A percentile compares a stretch with the other conserved stretches of the same genome.
These are phyloP conservation scores for Yamadazyma ubonensis DNA, from an alignment of 805 yeast genomes.

Conservation along the genomic window DNA sequence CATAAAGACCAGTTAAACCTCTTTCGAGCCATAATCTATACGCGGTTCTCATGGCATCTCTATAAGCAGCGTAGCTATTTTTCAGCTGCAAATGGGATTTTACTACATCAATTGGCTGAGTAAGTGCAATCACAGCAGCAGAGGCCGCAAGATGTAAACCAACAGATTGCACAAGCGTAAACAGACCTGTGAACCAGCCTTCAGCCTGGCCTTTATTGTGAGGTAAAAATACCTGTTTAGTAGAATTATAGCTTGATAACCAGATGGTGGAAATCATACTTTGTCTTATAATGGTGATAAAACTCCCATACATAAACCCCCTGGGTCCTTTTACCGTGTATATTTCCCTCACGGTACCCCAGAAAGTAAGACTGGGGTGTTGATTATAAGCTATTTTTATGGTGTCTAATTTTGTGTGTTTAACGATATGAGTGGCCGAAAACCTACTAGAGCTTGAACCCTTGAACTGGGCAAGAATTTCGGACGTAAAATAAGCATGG, in stretches of 20 bases:
- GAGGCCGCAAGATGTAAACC: conserved; percentile 63
- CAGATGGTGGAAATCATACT: conserved; percentile 75
- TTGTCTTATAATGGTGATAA: conserved; percentile 82
- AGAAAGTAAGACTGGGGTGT: conserved; percentile 54
- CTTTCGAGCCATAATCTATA: conserved; percentile 30
- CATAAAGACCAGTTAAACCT: conserved; percentile 33
- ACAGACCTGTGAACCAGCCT: conserved; percentile 47
- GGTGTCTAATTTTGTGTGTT: conserved; percentile 20
- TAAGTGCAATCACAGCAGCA: conserved; percentile 66
- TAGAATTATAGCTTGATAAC: conserved; percentile 76
- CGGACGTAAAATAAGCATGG: conserved; percentile 40
- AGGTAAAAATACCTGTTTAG: conserved; percentile 70
- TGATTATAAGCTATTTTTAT: conserved; percentile 41
- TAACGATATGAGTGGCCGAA: conserved; percentile 15
- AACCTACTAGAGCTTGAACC: conserved; percentile 25
- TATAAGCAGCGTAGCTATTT: conserved; percentile 56
- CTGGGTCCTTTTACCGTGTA: conserved; percentile 67
- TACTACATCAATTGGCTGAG: conserved; percentile 87
- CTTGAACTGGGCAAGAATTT: conserved; percentile 28
- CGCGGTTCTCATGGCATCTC: conserved; percentile 56
- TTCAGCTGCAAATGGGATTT: conserved; percentile 85
- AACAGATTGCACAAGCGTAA: conserved; percentile 38
- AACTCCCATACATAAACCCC: conserved; percentile 80
- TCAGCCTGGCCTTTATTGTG: conserved; percentile 32
- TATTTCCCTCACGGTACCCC: conserved; percentile 61